Percentiles rank a stretch among this genome's conserved stretches.
Conservation (phyloP, 1,284 basidiomycete species). For the Microbotryomycetes sp. region DNA sequence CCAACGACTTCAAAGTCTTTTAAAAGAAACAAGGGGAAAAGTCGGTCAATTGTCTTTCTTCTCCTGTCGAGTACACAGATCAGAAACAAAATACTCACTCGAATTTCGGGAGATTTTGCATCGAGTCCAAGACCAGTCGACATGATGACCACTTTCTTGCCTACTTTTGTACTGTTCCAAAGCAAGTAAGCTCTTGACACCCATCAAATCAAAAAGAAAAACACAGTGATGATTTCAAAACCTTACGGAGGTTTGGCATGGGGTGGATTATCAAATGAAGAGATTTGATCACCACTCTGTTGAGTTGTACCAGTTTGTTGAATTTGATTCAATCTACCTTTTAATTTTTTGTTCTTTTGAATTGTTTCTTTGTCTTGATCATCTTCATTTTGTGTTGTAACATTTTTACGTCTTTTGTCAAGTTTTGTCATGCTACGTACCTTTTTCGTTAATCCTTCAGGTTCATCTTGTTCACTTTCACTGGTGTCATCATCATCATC, state of each 20-base stretch:
- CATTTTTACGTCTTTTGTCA: neutral
- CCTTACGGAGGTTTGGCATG: constrained; percentile 15
- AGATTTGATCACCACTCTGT: constrained; percentile 15
- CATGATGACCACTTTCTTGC: constrained; percentile 26
- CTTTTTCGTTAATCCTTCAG: constrained; percentile 26
- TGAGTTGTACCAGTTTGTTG: constrained; percentile 9
- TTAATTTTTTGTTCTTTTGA: neutral
- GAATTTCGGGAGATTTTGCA: constrained; percentile 17
- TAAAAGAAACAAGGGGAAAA: neutral
- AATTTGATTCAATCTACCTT: neutral
- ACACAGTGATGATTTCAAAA: neutral
- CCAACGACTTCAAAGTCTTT: constrained; percentile 57
- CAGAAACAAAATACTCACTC: constrained; percentile 13
- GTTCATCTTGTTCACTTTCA: constrained; percentile 32
- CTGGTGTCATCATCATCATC: constrained; percentile 36
- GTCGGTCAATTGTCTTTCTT: neutral
- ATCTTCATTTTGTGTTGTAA: constrained; percentile 4
- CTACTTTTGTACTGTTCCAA: neutral
- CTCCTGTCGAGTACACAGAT: neutral
- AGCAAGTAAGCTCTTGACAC: too few species aligned
- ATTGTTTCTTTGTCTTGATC: constrained; percentile 14
- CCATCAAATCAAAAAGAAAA: neutral
- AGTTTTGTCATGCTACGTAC: neutral
- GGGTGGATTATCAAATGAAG: constrained; percentile 29
- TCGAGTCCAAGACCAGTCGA: constrained; percentile 36